Conservation (phyloP, 192 early-diverging fungal species). For the Coemansia sp. region DNA sequence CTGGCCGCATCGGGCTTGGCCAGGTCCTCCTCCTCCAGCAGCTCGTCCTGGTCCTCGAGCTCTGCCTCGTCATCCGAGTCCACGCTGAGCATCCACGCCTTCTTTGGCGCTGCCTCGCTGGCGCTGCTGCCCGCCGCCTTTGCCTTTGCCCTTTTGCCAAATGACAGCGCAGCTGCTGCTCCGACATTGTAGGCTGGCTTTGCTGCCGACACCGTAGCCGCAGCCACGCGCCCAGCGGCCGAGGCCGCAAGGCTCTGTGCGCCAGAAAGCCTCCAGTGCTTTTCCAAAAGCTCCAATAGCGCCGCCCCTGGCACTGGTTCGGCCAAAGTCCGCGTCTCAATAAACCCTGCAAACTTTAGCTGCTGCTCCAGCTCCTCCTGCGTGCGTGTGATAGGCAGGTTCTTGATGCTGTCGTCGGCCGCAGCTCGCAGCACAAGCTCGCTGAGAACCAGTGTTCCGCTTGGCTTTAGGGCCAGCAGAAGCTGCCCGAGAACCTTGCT, state of each 20-base stretch:
- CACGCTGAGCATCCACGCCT: constrained; percentile 76
- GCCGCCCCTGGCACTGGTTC: constrained; percentile 51
- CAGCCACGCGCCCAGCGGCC: constrained; percentile 45
- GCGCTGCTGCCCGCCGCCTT: constrained; percentile 36
- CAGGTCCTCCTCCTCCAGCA: constrained; percentile 85
- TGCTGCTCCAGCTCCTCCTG: constrained; percentile 64
- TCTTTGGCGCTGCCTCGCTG: constrained; percentile 29
- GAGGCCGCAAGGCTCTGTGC: constrained; percentile 52
- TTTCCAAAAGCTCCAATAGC: constrained; percentile 51
- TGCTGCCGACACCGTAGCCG: constrained; percentile 56
- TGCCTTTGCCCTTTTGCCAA: constrained; percentile 71
- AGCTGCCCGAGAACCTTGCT: constrained; percentile 63
- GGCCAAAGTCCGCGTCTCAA: constrained; percentile 59
- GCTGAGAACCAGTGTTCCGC: constrained; percentile 64
- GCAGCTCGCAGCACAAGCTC: constrained; percentile 68
- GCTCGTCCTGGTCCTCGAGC: constrained; percentile 83
- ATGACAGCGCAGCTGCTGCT: constrained; percentile 76
- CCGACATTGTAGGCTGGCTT: constrained; percentile 91
- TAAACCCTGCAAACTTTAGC: constrained; percentile 85
- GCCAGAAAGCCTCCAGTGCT: constrained; percentile 62
- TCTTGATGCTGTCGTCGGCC: constrained; percentile 39
- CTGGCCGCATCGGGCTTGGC: constrained; percentile 67
- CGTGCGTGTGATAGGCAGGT: constrained; percentile 61
- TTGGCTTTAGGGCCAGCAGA: constrained; percentile 66
- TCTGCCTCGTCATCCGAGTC: constrained; percentile 81